These are phyloP conservation scores for Thielaviopsis populi DNA, from an alignment of 2,329 filamentous ascomycete species.

Conservation along the genomic window DNA sequence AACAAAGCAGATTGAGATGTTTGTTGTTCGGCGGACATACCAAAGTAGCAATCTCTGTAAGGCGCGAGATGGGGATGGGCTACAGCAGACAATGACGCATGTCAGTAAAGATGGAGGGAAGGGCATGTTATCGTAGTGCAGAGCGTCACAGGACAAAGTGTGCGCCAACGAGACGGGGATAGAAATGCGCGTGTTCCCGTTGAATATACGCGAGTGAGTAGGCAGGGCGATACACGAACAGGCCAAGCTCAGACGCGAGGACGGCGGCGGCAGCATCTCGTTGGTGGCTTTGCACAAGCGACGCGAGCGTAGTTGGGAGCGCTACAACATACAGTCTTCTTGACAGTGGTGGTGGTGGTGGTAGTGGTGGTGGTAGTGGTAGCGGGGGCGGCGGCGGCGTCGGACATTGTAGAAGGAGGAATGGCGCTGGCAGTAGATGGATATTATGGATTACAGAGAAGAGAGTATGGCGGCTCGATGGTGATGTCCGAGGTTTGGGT, in stretches of 20 bases:
- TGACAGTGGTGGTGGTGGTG: too few species aligned
- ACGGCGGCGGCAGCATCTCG: background rate
- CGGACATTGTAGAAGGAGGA: conserved; percentile 3
- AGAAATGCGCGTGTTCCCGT: background rate
- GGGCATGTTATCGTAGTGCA: background rate
- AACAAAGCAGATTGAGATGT: background rate
- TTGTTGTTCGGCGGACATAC: conserved; percentile 36
- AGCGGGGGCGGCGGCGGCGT: background rate
- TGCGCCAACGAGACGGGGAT: background rate
- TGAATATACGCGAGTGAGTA: background rate
- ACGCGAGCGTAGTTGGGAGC: background rate
- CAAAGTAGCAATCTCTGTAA: conserved; percentile 75
- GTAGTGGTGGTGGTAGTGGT: too few species aligned
- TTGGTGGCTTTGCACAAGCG: background rate
- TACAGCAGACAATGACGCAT: conserved; percentile 24
- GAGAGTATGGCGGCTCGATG: background rate
- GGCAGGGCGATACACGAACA: background rate
- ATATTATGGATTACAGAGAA: background rate
- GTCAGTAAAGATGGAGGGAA: conserved; percentile 4
- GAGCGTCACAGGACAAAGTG: background rate
- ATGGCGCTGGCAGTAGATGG: background rate
- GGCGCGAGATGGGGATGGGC: conserved; percentile 61
- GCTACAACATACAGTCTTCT: background rate
- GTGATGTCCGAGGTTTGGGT: background rate
- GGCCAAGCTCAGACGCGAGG: background rate